These are phyloP conservation scores for Chloris gayana DNA, from an alignment of 176 grass and related monocot genomes.

Conservation along the genomic window DNA sequence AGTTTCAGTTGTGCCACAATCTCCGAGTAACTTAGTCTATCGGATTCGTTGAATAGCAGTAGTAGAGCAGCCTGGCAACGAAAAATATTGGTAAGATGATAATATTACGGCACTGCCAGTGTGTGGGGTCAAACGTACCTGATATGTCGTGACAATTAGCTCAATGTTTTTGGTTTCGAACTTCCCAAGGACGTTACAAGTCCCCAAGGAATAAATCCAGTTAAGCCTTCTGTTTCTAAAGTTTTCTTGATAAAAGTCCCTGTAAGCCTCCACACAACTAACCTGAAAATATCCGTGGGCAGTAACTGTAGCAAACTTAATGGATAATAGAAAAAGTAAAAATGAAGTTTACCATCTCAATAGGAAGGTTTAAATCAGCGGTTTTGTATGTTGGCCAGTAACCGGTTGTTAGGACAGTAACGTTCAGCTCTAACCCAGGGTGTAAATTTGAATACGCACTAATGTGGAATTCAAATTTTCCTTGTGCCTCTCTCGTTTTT, in stretches of 20 bases:
- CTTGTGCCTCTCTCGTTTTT: slow-evolving; percentile 72
- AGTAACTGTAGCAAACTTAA: no score
- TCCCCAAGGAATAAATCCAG: slow-evolving; percentile 87
- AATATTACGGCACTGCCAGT: no score
- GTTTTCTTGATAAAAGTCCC: slow-evolving; percentile 83
- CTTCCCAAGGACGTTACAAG: slow-evolving; percentile 61
- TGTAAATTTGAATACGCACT: slow-evolving; percentile 50
- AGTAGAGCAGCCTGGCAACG: slow-evolving; percentile 61
- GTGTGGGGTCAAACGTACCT: slow-evolving; percentile 34
- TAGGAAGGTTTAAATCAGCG: slow-evolving; percentile 83
- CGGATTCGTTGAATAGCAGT: slow-evolving; percentile 64
- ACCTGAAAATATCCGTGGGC: slow-evolving; percentile 46
- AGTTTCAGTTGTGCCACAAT: slow-evolving; percentile 76
- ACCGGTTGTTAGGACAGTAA: slow-evolving; percentile 86
- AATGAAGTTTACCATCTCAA: slow-evolving; percentile 67
- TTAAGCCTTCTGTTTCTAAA: slow-evolving; percentile 78
- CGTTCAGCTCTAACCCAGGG: slow-evolving; percentile 73
- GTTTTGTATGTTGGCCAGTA: slow-evolving; percentile 96
- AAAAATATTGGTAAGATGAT: not conserved
- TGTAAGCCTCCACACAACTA: slow-evolving; percentile 83
- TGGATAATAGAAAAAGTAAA: no score
- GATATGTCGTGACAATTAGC: slow-evolving; percentile 83
- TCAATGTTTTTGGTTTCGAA: slow-evolving; percentile 68
- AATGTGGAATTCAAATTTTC: slow-evolving; percentile 74
- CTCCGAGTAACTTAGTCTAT: slow-evolving; percentile 73